Evolutionary conservation across 1,284 basidiomycete species (phyloP).

Genomic region (Ustilago bromivora): DNA sequence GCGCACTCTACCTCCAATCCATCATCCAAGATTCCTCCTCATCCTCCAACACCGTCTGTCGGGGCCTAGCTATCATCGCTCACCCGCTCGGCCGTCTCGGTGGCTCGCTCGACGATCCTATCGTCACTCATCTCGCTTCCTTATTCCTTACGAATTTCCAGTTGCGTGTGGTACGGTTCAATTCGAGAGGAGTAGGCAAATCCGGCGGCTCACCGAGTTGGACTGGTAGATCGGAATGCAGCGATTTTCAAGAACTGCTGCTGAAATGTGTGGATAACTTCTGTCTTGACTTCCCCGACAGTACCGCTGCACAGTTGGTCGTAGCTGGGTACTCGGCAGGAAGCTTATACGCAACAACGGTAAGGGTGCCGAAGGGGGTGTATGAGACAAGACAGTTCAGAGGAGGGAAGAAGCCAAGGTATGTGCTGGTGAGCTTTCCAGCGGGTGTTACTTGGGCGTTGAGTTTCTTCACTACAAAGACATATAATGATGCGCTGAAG

Average conservation of each 20-base stretch:
- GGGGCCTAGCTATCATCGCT: conserved; percentile 40
- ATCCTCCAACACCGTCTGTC: conserved; percentile 15
- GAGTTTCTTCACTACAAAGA: conserved; percentile 35
- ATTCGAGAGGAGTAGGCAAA: conserved; percentile 51
- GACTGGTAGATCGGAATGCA: conserved; percentile 44
- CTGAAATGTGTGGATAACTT: conserved; percentile 36
- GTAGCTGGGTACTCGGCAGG: conserved; percentile 50
- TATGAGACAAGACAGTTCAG: conserved; percentile 38
- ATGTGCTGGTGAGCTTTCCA: conserved; percentile 52
- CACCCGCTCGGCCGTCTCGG: conserved; percentile 48
- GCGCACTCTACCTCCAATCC: conserved; percentile 38
- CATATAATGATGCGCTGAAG: conserved; percentile 33
- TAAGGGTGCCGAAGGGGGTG: conserved; percentile 7
- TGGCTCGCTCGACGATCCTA: conserved; percentile 50
- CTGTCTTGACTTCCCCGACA: conserved; percentile 34
- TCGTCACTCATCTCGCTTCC: conserved; percentile 34
- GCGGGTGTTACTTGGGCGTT: conserved; percentile 53
- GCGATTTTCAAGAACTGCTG: conserved; percentile 48
- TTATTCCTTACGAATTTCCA: conserved; percentile 25
- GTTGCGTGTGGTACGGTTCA: conserved; percentile 47
- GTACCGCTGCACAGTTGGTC: conserved; percentile 13
- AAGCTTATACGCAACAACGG: conserved; percentile 38
- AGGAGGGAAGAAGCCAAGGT: conserved; percentile 30
- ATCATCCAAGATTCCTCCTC: conserved; percentile 37
- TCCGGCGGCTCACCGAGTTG: conserved; percentile 44